Evolutionary conservation across 169 alveolate genomes (phyloP), one percentile per base, ranked within the genome.

Genomic region (Eimeria sp.): DNA sequence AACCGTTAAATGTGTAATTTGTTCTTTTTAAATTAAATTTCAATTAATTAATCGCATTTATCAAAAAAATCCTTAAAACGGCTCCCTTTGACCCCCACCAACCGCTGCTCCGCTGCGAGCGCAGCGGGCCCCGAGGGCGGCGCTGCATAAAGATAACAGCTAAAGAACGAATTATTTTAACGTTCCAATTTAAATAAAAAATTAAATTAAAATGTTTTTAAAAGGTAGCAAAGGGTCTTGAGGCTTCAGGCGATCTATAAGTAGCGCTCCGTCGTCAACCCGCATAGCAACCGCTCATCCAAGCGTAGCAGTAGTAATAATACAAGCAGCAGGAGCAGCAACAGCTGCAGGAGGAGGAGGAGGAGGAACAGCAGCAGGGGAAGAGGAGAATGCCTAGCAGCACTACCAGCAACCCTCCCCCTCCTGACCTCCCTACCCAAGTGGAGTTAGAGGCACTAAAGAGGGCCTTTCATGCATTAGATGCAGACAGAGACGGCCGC

Each of bases 371-470:
- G 45, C 76, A 65, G 75, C 75, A 5, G 76, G 45, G 27, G 76
- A 13, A n/a, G 61, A 14, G 76, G 45, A 80, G 63, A 80, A 80
- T 80, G 89, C 67, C 89, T 30, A 57, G 49, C 75, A 51, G 76
- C 72, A 57, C 22, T 72, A 83, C 22, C 90, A 83, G 58, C 92
- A 83, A 58, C 92, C 92, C 51, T 47, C 61, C 92, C 54, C 54
- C 40, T 5, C 87, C 86, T 4, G 94, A 89, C 61, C 88, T 75
- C 72, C 96, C 96, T 22, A 80, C 95, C 11, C 96, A 88, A 34
- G 98, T 95, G 47, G 98, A 97, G 95, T 83, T 86, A 57, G 97
- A 97, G 49, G 97, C 97, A 5, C 95, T 97, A 34, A 86, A 80
- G 51, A 61, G 97, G 70, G 98, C 96, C 70, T 97, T 97, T 61